phyloP scores from a whole-genome alignment of 768 basidiomycete genomes.

The Cystofilobasidium bisporidii region DNA sequence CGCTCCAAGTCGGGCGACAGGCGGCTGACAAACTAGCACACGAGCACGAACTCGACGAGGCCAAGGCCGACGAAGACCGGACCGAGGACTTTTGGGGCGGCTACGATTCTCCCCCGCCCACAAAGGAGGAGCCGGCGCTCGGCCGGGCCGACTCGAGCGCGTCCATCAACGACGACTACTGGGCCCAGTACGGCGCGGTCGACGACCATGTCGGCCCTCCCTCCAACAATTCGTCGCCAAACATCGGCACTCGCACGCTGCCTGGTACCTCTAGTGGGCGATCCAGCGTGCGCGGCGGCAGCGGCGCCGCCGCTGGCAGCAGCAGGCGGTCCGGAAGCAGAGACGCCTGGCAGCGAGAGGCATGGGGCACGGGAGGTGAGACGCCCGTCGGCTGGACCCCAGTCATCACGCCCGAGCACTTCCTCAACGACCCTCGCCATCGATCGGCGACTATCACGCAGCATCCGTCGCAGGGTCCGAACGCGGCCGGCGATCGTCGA shows the following conservation, averaged over 20 bases:
- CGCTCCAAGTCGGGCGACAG: not conserved
- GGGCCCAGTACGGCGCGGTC: conserved; percentile 29
- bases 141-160: conserved; percentile 12
- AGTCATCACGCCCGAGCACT: conserved; percentile 1
- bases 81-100: not conserved
- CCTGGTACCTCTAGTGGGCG: not conserved
- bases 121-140: conserved; percentile 6
- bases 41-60: not conserved
- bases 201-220: conserved; percentile 19
- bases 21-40: not conserved
- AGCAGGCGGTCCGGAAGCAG: not conserved
- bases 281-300: not conserved
- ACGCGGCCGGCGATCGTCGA: not conserved
- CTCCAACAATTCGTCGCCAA: not conserved
- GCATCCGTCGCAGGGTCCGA: not conserved
- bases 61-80: not conserved
- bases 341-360: not conserved
- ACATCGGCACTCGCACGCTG: not conserved
- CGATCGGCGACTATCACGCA: not conserved
- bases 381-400: conserved; percentile 28
- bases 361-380: conserved; percentile 27
- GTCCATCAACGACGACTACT: conserved; percentile 27
- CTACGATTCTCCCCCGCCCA: not conserved
- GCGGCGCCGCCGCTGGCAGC: too few species aligned
- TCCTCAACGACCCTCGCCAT: not conserved